Conservation (phyloP, 495 filamentous ascomycete species). For the Podospora conica region DNA sequence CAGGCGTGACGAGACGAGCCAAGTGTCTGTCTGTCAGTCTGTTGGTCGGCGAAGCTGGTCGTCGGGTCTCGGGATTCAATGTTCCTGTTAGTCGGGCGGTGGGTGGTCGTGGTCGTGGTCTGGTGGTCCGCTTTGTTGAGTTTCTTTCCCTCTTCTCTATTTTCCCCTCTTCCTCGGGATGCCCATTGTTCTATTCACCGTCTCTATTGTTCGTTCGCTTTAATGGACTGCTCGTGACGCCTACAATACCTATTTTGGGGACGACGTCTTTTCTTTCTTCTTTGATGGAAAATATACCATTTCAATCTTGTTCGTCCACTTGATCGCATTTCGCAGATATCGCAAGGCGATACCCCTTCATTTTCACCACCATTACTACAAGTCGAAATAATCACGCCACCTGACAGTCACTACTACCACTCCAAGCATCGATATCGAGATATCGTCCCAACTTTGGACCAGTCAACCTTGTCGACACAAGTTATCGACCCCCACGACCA, state of each 20-base stretch:
- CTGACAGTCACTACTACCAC: neutral
- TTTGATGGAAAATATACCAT: neutral
- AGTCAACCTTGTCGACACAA: neutral
- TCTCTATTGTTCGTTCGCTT: constrained; percentile 11
- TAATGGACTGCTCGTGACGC: neutral
- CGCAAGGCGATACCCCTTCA: neutral
- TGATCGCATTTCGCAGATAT: neutral
- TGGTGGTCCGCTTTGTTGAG: neutral
- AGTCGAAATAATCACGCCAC: neutral
- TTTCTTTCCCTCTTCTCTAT: neutral
- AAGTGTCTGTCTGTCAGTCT: too few relatives aligned
- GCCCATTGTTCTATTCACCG: constrained; percentile 5
- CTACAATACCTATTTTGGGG: constrained; percentile 13
- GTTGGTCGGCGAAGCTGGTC: too few relatives aligned
- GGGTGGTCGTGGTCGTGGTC: neutral
- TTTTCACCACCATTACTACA: neutral
- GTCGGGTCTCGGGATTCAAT: neutral
- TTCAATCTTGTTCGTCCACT: neutral
- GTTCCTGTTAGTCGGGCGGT: too few relatives aligned
- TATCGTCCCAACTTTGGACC: neutral
- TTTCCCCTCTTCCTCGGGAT: neutral
- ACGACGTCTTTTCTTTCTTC: constrained; percentile 9
- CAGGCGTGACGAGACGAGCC: neutral
- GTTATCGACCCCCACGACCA: neutral
- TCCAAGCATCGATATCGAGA: neutral